These are phyloP conservation scores for Oehlia diaphana DNA, from an alignment of 192 early-diverging fungal genomes.

Conservation along the genomic window DNA sequence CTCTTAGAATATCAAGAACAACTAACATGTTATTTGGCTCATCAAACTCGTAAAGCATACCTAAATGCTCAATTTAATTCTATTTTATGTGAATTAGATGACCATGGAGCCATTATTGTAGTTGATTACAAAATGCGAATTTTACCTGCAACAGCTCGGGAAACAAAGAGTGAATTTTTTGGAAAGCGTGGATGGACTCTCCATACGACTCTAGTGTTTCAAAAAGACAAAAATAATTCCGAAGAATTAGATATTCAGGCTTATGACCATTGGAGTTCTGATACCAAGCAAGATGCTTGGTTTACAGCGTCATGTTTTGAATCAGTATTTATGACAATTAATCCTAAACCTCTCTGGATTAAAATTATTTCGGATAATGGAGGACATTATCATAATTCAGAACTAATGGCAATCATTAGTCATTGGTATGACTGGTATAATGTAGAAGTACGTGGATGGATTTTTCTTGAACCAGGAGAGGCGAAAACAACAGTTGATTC, in stretches of 20 bases:
- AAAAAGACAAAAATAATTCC: background rate
- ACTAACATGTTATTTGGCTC: background rate
- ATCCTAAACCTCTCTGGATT: no score
- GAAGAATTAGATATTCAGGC: background rate
- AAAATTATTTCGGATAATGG: no score
- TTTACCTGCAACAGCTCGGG: background rate
- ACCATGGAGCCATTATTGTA: background rate
- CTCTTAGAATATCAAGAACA: conserved; percentile 3
- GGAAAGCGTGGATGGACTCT: background rate
- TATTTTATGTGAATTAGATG: background rate
- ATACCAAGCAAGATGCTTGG: background rate
- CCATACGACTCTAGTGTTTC: background rate
- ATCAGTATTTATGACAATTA: no score
- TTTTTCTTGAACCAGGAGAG: no score
- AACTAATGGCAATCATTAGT: no score
- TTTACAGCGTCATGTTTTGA: background rate
- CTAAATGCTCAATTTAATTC: background rate
- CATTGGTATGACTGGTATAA: no score
- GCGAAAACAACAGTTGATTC: no score
- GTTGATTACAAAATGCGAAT: conserved; percentile 16
- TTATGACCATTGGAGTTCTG: background rate
- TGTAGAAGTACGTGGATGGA: no score
- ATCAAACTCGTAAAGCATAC: background rate
- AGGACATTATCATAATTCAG: no score
- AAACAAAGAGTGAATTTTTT: conserved; percentile 13